phyloP scores from a whole-genome alignment of 2,329 filamentous ascomycete genomes.

The Diaporthe ampelina region DNA sequence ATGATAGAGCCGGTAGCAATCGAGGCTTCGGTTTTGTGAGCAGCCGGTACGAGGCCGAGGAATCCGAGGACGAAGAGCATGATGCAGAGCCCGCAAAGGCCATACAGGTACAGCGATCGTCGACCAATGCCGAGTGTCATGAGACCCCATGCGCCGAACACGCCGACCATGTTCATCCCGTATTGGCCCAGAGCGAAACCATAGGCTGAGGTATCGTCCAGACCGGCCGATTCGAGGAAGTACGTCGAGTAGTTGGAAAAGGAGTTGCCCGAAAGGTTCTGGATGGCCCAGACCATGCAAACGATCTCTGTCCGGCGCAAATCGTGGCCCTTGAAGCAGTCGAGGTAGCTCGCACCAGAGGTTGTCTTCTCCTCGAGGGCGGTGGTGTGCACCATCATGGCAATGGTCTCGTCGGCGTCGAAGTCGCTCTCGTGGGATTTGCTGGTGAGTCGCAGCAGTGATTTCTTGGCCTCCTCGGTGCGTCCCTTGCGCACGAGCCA shows the following conservation, averaged over 20 bases:
- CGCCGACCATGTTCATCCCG: slow-evolving; percentile 82
- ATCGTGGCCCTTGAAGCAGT: slow-evolving; percentile 87
- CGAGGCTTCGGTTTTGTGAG: slow-evolving; percentile 71
- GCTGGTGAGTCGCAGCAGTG: slow-evolving; percentile 76
- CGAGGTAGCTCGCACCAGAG: slow-evolving; percentile 79
- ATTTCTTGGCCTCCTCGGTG: slow-evolving; percentile 74
- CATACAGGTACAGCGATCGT: slow-evolving; percentile 81
- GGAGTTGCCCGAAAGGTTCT: slow-evolving; percentile 74
- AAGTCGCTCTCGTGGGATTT: slow-evolving; percentile 76
- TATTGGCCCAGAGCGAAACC: slow-evolving; percentile 75
- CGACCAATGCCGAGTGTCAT: slow-evolving; percentile 83
- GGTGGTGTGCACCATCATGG: slow-evolving; percentile 94
- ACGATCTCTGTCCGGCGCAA: slow-evolving; percentile 82
- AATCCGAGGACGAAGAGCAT: slow-evolving; percentile 91
- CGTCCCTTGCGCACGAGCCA: slow-evolving; percentile 80
- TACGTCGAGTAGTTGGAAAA: slow-evolving; percentile 77
- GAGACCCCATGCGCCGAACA: slow-evolving; percentile 85
- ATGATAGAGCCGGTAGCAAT: slow-evolving; percentile 89
- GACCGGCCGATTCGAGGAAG: slow-evolving; percentile 72
- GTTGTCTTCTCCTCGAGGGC: slow-evolving; percentile 84
- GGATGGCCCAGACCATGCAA: slow-evolving; percentile 74
- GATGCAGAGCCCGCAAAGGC: slow-evolving; percentile 77
- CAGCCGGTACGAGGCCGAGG: slow-evolving; percentile 78
- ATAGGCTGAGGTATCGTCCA: slow-evolving; percentile 66
- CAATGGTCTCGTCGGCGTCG: slow-evolving; percentile 85